A percentile compares a stretch with the other conserved stretches of the same genome.
phyloP scores from a whole-genome alignment of 2,329 filamentous ascomycete species.

The Fusarium compactum region DNA sequence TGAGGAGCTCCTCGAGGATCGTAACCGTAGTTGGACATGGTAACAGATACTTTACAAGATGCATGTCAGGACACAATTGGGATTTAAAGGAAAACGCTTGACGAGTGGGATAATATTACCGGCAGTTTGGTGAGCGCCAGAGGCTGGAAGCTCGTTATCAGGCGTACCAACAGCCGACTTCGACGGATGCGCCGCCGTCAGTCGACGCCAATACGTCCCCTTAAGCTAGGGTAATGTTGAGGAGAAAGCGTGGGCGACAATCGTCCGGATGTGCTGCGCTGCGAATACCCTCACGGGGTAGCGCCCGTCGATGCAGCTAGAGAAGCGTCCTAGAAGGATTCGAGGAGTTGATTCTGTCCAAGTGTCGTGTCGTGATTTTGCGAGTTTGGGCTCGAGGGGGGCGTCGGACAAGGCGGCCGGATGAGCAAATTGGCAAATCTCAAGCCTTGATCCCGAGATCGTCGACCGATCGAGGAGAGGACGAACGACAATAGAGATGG shows the following conservation, averaged over 20 bases:
- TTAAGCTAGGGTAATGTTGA: conserved; percentile 34
- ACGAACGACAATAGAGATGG: conserved; percentile 18
- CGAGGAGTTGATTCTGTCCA: conserved; percentile 32
- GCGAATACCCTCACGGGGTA: conserved; percentile 32
- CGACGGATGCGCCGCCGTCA: conserved; percentile 52
- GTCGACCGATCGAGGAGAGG: conserved; percentile 29
- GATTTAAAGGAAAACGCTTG: neutral
- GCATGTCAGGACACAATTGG: conserved; percentile 25
- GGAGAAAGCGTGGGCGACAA: conserved; percentile 27
- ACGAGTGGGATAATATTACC: conserved; percentile 32
- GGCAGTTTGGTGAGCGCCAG: conserved; percentile 40
- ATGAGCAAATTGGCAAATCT: conserved; percentile 37
- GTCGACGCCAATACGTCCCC: conserved; percentile 48
- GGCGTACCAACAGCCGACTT: conserved; percentile 47
- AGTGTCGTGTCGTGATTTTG: conserved; percentile 40
- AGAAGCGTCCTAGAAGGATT: conserved; percentile 22
- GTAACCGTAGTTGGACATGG: conserved; percentile 71
- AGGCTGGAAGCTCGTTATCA: conserved; percentile 43
- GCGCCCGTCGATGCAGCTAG: conserved; percentile 24
- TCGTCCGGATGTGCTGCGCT: conserved; percentile 25
- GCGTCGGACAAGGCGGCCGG: conserved; percentile 29
- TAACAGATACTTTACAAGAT: conserved; percentile 38
- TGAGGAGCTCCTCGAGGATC: conserved; percentile 63
- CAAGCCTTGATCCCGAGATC: conserved; percentile 32
- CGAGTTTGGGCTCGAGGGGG: conserved; percentile 40